Evolutionary conservation across 192 early-diverging fungal genomes (phyloP).

Genomic region (Backusella circina): DNA sequence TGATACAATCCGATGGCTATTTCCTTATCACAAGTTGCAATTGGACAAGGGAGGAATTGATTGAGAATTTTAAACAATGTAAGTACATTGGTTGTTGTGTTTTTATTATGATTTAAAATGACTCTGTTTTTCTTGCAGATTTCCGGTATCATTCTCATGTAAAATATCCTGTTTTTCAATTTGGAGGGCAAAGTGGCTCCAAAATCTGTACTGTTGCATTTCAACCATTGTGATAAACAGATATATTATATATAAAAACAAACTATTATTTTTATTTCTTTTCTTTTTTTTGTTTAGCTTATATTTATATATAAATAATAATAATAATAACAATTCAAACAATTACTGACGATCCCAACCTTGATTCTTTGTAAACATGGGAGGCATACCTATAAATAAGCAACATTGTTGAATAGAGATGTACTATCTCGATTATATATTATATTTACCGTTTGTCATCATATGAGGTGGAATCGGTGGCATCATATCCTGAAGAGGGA

Average conservation of each 20-base stretch:
- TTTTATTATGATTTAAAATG: background rate
- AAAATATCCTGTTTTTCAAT: slow-evolving; percentile 81
- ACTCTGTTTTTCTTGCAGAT: slow-evolving; percentile 6
- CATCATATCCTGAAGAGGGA: slow-evolving; percentile 17
- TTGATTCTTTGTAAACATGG: slow-evolving; percentile 17
- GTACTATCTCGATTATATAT: too few species aligned
- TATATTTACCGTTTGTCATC: slow-evolving; percentile 13
- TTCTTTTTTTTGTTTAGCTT: background rate
- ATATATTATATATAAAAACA: too few species aligned
- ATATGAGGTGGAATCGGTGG: slow-evolving; percentile 13
- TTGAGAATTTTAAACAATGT: slow-evolving; percentile 57
- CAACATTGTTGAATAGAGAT: background rate
- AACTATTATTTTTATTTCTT: background rate
- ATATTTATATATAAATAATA: background rate
- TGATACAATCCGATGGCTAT: slow-evolving; percentile 64
- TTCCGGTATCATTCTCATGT: slow-evolving; percentile 69
- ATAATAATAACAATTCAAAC: background rate
- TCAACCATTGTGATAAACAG: slow-evolving; percentile 35
- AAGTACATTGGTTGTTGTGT: slow-evolving; percentile 10
- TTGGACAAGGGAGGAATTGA: slow-evolving; percentile 87
- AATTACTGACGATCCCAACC: slow-evolving; percentile 11
- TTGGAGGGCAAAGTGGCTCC: slow-evolving; percentile 89
- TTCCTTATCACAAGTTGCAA: slow-evolving; percentile 93
- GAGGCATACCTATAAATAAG: slow-evolving; percentile 6
- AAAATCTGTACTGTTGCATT: slow-evolving; percentile 85